These are phyloP conservation scores for Paspalum vaginatum DNA, from an alignment of 176 grass and related monocot species.

Conservation along the genomic window DNA sequence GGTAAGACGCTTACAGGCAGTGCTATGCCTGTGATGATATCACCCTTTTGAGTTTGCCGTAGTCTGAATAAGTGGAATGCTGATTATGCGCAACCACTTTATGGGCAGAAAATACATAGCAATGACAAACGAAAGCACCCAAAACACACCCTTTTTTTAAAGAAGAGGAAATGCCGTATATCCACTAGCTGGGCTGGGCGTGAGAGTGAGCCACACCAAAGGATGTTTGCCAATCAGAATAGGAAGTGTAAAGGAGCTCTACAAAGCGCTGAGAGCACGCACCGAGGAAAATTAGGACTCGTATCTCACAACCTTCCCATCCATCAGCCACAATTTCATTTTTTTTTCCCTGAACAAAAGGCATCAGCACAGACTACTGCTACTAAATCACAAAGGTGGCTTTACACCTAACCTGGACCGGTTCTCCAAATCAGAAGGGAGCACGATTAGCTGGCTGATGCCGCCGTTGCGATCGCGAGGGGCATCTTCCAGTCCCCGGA, in stretches of 20 bases:
- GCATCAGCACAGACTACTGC: neutral
- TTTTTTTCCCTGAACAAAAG: neutral
- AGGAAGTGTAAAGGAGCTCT: constrained; percentile 10
- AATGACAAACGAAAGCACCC: constrained; percentile 17
- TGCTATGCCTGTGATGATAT: constrained; percentile 39
- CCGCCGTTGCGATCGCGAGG: neutral
- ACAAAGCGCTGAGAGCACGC: constrained; percentile 4
- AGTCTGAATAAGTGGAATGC: constrained; percentile 47
- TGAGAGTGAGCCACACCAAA: constrained; percentile 41
- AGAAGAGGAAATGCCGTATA: constrained; percentile 33
- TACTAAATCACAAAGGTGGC: constrained; percentile 14
- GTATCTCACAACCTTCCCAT: neutral
- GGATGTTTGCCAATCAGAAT: constrained; percentile 42
- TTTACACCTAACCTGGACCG: constrained; percentile 29
- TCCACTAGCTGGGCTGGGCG: constrained; percentile 35
- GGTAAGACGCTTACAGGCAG: constrained; percentile 30
- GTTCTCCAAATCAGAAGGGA: neutral
- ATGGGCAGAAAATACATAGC: constrained; percentile 10
- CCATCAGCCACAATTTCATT: constrained; percentile 3
- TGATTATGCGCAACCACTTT: constrained; percentile 17
- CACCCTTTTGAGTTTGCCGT: constrained; percentile 36
- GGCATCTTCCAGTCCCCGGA: too few relatives aligned
- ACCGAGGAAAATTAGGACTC: constrained; percentile 23
- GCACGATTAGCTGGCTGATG: constrained; percentile 6
- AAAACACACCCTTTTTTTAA: constrained; percentile 36